These are phyloP conservation scores for Medicago arabica DNA, from an alignment of 306 rosid species.

Conservation along the genomic window DNA sequence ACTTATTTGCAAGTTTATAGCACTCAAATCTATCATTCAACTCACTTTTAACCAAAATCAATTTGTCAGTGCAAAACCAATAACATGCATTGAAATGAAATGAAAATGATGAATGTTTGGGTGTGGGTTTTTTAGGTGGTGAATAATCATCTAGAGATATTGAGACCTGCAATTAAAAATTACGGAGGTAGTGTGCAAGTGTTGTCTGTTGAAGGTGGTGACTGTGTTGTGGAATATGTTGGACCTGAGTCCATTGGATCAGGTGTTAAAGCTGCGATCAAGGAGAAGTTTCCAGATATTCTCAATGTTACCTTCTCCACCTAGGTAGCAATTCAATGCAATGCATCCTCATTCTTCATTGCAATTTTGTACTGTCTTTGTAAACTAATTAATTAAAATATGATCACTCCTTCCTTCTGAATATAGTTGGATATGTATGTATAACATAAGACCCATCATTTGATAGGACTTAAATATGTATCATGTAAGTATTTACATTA, in stretches of 20 bases:
- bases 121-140: constrained; percentile 66
- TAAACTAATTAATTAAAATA: not conserved
- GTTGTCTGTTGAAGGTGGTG: constrained; percentile 64
- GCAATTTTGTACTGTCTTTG: constrained; percentile 10
- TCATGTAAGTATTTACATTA: not conserved
- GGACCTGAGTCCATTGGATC: constrained; percentile 94
- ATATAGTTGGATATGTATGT: not conserved
- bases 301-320: constrained; percentile 64
- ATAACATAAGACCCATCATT: not conserved
- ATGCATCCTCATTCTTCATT: not conserved
- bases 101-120: constrained; percentile 8
- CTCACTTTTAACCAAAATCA: too few species aligned
- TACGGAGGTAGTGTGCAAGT: constrained; percentile 91
- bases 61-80: too few species aligned
- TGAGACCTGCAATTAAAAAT: constrained; percentile 93
- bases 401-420: not conserved
- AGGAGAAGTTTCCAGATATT: constrained; percentile 87
- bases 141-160: constrained; percentile 75
- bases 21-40: too few species aligned
- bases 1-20: too few species aligned
- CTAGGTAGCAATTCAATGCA: constrained; percentile 37
- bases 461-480: not conserved
- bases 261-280: constrained; percentile 89
- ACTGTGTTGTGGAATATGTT: constrained; percentile 69
- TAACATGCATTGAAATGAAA: not conserved